phyloP scores from a whole-genome alignment of 768 basidiomycete species.

The Asterophora lycoperdoides region DNA sequence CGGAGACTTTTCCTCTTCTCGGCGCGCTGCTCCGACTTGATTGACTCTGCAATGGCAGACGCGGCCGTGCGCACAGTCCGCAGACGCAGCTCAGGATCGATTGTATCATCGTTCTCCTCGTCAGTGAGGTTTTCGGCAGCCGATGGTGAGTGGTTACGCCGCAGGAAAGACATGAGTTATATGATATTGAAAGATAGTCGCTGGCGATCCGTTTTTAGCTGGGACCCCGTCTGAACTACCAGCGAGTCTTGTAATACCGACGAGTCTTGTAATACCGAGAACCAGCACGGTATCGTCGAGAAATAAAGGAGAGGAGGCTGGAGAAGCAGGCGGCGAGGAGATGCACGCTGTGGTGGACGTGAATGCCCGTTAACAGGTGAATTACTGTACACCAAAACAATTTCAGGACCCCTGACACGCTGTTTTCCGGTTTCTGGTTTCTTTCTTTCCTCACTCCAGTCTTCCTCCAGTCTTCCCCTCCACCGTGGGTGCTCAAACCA shows the following conservation, averaged over 20 bases:
- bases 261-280: conserved; percentile 17
- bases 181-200: conserved; percentile 3
- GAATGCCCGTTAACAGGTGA: not conserved
- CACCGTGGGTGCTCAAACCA: not conserved
- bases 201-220: conserved; percentile 12
- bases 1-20: conserved; percentile 49
- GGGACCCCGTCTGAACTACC: conserved; percentile 8
- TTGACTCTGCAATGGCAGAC: conserved; percentile 84
- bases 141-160: conserved; percentile 34
- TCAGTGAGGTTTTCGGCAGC: conserved; percentile 41
- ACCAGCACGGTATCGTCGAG: conserved; percentile 20
- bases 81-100: conserved; percentile 84
- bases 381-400: not conserved
- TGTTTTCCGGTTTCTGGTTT: not conserved
- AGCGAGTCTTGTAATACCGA: conserved; percentile 15
- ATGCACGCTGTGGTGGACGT: not conserved
- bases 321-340: not conserved
- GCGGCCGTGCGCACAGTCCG: conserved; percentile 92
- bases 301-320: conserved; percentile 11
- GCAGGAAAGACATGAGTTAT: conserved; percentile 33
- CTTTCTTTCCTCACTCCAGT: not conserved
- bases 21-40: conserved; percentile 70
- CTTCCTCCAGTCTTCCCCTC: not conserved
- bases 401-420: conserved; percentile 2
- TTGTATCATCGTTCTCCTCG: conserved; percentile 60